phyloP scores from a whole-genome alignment of 768 basidiomycete genomes.

The Postia placenta region DNA sequence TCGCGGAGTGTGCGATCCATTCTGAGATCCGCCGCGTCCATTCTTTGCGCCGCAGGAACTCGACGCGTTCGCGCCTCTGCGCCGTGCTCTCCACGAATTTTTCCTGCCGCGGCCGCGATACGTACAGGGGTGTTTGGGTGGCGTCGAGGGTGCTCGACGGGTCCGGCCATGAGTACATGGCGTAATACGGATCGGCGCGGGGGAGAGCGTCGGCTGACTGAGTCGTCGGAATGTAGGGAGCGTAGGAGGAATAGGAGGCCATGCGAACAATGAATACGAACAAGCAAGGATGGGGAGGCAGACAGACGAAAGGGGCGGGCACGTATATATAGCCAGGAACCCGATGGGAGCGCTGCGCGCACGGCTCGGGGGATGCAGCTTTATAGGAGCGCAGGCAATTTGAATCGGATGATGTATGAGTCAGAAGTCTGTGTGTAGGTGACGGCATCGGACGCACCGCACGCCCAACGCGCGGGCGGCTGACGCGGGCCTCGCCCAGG shows the following conservation, averaged over 20 bases:
- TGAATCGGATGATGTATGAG: conserved; percentile 3
- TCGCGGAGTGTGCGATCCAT: conserved; percentile 22
- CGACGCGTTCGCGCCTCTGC: conserved; percentile 45
- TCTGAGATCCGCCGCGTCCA: conserved; percentile 35
- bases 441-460: conserved; percentile 2
- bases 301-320: no score
- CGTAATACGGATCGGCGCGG: background rate
- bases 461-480: background rate
- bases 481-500: conserved; percentile 3
- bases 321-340: no score
- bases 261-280: background rate
- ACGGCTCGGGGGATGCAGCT: background rate
- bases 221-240: background rate
- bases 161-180: background rate
- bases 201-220: background rate
- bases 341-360: conserved; percentile 1
- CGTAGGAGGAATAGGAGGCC: background rate
- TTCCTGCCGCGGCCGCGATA: conserved; percentile 33
- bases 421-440: background rate
- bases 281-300: background rate
- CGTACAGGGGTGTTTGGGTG: background rate
- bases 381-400: background rate
- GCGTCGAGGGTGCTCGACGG: background rate
- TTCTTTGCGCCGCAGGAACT: conserved; percentile 44
- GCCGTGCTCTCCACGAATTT: conserved; percentile 37